Evolutionary conservation across 108 stramenopile species (phyloP).

Genomic region (Fistulifera solaris): DNA sequence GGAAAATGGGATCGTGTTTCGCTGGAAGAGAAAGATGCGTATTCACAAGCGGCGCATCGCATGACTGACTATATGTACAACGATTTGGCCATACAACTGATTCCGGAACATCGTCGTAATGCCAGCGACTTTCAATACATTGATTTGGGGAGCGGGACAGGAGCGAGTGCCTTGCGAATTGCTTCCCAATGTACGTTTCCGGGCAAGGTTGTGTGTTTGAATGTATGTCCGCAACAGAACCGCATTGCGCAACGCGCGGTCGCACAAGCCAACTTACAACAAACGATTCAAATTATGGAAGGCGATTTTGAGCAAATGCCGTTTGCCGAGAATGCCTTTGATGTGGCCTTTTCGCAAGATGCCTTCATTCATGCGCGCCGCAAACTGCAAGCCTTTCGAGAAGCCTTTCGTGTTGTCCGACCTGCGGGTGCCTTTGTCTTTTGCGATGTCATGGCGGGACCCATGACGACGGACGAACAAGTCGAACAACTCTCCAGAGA

Average conservation of each 20-base stretch:
- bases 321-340: conserved; percentile 25
- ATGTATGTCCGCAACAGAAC: conserved; percentile 23
- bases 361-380: conserved; percentile 44
- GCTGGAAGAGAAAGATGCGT: conserved; percentile 18
- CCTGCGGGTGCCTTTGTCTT: conserved; percentile 42
- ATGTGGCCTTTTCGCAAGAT: conserved; percentile 45
- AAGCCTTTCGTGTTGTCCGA: conserved; percentile 44
- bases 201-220: conserved; percentile 12
- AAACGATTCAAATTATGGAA: conserved; percentile 13
- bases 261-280: conserved; percentile 4
- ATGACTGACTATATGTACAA: conserved; percentile 22
- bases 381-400: conserved; percentile 28
- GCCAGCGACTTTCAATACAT: conserved; percentile 14
- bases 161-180: conserved; percentile 21
- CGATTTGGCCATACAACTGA: conserved; percentile 11
- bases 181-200: not conserved
- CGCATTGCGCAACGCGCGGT: not conserved
- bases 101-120: conserved; percentile 14
- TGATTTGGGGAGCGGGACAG: conserved; percentile 24
- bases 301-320: conserved; percentile 15
- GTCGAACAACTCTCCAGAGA: conserved; percentile 16
- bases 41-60: conserved; percentile 17
- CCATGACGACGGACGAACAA: conserved; percentile 19
- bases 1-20: conserved; percentile 32
- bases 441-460: conserved; percentile 46